Evolutionary conservation across 2,329 filamentous ascomycete genomes (phyloP), one percentile per base, ranked within the genome.

Genomic region (Ophiostoma populinum): DNA sequence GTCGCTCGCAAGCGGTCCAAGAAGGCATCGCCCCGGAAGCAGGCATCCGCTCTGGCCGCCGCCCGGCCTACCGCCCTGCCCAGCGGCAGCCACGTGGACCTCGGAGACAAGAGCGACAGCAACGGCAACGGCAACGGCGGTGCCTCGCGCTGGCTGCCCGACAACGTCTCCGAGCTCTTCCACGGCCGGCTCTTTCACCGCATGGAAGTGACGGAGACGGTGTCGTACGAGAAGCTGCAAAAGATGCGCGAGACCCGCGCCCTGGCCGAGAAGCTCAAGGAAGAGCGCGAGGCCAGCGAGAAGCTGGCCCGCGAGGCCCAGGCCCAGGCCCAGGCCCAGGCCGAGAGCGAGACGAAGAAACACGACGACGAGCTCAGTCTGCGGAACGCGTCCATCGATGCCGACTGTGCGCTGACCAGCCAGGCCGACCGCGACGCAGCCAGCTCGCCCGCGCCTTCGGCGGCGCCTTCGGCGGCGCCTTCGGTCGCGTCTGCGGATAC

Each of bases 151-250:
- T 69, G 67, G 65, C 48, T 74, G 20, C 58, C 66, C 0, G 65
- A 68, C 34, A 70, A 69, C 41, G 57, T 75, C 44, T 58, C 63
- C n/a, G 68, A 69, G 20, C 54, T 71, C 9, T 59, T 75, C 39
- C 64, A 56, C 27, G 61, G 63, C 13, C 65, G 63, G 28, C 55
- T 66, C 30, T 71, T 75, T 47, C 59, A 59, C 41, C 60, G 59
- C 31, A 57, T 67, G 35, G 67, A 75, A 41, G 68, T 61, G 0
- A 65, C 72, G 34, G 70, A 75, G 51, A 69, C 72, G 55, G 50
- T 73, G 10, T 65, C 67, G 9, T 62, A 67, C 13, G 57, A 59
- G 22, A 60, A 62, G 24, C 52, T 72, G 17, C 58, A 67, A 43
- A 55, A 58, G 33, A 56, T 62, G 16, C 59, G 55, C 32, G 53